Evolutionary conservation across 257 asterid genomes (phyloP), one percentile per base, ranked within the genome.

Genomic region (Scutellaria minor): DNA sequence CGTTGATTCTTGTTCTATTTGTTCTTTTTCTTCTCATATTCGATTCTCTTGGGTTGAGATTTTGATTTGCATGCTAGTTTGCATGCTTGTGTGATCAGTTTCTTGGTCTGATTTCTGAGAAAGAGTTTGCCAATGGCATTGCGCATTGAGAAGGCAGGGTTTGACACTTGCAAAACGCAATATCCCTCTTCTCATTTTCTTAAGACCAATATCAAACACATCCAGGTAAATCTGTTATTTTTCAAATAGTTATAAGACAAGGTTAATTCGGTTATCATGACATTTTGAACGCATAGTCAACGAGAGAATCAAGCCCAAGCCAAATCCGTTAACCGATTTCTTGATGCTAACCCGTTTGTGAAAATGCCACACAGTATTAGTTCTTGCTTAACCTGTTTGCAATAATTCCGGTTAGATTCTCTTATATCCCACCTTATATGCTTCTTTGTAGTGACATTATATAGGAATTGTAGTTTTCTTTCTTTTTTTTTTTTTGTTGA

Each of bases 301-400:
- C 10, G 15, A 1, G 1, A 46, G 53, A 61, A 0, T 7, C n/a
- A n/a, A 11, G 13, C 20, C 24, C 20, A 39, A 15, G 1, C 15
- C 6, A 9, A 1, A 31, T 37, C 13, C 39, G 13, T 44, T 20
- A 18, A 31, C 60, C 35, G 6, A 71, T 45, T 61, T 56, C 0
- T 5, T 73, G 79, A 44, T 20, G 42, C 35, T 75, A 59, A 77
- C 6, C 31, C 83, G 88, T 79, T 86, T 86, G 93, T 78, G 24
- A 58, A 86, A 89, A 81, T 75, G 82, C 77, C 81, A 12, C 83
- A 73, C 7, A 58, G 5, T 9, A 6, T 1, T 11, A 22, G 9
- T 14, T 70, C 20, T 70, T 66, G n/a, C 12, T 73, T 59, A 20
- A 39, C 3, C 69, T 50, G 8, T 62, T 48, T 46, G 48, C 42